Percentiles rank a stretch among this genome's conserved stretches.
These are phyloP conservation scores for Eustoma russellianum DNA, from an alignment of 257 asterid species.

Conservation along the genomic window DNA sequence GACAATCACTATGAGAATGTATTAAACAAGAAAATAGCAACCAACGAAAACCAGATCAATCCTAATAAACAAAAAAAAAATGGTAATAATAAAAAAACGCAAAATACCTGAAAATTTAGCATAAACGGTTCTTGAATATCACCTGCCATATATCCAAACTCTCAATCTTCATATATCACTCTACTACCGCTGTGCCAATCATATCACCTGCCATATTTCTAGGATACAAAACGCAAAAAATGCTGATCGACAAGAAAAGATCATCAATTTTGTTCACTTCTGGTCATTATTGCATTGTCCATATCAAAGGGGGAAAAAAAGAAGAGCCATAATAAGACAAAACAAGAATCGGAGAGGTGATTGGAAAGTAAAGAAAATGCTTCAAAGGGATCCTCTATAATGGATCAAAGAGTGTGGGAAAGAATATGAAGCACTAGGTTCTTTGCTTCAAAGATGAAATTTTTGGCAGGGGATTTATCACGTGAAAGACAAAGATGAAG, in stretches of 20 bases:
- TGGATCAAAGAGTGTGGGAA: conserved; percentile 14
- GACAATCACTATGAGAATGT: not conserved
- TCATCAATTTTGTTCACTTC: not conserved
- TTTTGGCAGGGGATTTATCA: conserved; percentile 14
- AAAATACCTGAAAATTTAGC: conserved; percentile 54
- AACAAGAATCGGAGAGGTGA: not conserved
- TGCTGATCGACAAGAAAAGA: not conserved
- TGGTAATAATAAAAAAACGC: not conserved
- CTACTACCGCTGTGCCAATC: not conserved
- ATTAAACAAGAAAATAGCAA: not conserved
- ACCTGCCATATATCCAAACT: conserved; percentile 53
- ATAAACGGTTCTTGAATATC: conserved; percentile 53
- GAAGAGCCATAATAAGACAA: no score
- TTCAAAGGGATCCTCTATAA: conserved; percentile 15
- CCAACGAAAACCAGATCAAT: conserved; percentile 4
- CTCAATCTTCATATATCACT: conserved; percentile 10
- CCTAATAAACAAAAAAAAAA: not conserved
- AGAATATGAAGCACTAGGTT: conserved; percentile 22
- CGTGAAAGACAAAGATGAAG: conserved; percentile 17
- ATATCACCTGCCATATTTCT: conserved; percentile 20
- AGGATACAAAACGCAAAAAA: conserved; percentile 22
- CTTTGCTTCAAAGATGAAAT: conserved; percentile 41
- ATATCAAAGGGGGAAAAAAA: no score
- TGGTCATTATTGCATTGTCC: no score
- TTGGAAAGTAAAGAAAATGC: conserved; percentile 4